Conservation (phyloP, 306 rosid species). For the Sphenostylis stenocarpa region DNA sequence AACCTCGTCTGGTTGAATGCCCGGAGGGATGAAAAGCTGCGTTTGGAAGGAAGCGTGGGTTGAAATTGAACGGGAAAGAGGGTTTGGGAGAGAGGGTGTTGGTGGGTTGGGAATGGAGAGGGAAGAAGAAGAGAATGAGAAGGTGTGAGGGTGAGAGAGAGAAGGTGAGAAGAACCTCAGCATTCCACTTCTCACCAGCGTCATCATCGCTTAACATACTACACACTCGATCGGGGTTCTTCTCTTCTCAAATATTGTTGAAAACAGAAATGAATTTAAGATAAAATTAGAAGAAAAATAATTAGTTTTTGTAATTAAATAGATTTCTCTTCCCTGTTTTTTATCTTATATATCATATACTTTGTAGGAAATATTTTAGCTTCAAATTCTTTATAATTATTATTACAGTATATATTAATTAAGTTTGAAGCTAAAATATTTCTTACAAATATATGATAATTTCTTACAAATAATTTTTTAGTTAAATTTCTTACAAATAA, state of each 20-base stretch:
- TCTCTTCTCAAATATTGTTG: not conserved
- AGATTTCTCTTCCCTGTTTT: too few species aligned
- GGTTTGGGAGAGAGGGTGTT: constrained; percentile 22
- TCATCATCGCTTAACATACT: not conserved
- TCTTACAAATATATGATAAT: too few species aligned
- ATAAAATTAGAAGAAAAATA: too few species aligned
- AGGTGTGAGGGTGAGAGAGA: not conserved
- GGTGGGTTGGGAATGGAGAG: constrained; percentile 24
- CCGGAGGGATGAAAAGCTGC: constrained; percentile 74
- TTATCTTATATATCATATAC: too few species aligned
- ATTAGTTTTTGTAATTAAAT: too few species aligned
- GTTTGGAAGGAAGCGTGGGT: constrained; percentile 43
- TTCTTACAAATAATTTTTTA: too few species aligned
- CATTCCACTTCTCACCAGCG: constrained; percentile 50
- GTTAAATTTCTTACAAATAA: too few species aligned
- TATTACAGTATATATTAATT: too few species aligned
- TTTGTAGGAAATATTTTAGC: too few species aligned
- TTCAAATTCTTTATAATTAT: too few species aligned
- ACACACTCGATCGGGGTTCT: not conserved
- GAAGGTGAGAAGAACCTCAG: constrained; percentile 1
- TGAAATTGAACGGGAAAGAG: constrained; percentile 42
- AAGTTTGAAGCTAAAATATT: too few species aligned
- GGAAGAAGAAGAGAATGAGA: not conserved
- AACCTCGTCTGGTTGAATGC: constrained; percentile 58
- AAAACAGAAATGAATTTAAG: too few species aligned